Base-by-base conservation (phyloP, 2,329 filamentous ascomycete species). In the Hymenoscyphus occultus region DNA sequence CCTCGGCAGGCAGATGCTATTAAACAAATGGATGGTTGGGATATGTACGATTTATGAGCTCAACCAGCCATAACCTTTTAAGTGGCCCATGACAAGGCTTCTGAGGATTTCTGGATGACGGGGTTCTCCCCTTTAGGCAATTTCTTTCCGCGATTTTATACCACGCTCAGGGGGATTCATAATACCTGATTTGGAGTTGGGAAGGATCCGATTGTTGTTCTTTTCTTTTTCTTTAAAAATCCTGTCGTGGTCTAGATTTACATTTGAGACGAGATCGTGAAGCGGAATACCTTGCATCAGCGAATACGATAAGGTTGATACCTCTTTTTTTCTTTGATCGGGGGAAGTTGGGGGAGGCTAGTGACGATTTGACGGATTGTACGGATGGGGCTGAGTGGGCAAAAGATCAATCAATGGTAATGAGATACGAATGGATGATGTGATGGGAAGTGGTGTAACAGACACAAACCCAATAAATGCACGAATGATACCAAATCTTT, bases 11-110 rank as follows among this genome's bases (percentile, higher is more conserved):
- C 64, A 19, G 61, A 66, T 56, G 63, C 64, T 54, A 64, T 63
- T 59, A 76, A 78, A 63, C 75, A 77, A 68, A 76, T 84, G 66
- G 86, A 90, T 77, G 86, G 86, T 66, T 90, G 87, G 87, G 84
- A 84, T 71, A 81, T 87, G 73, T 90, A 90, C 74, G 86, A 84
- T 73, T 77, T 90, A 64, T 88, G 72, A 59, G 40, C 60, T 60
- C 62, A 56, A 56, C n/a, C 54, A 45, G 31, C 31, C 59, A 57
- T 39, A 35, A 51, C 19, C 58, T 42, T 62, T 54, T 22, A 56
- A 22, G 56, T 40, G 28, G 56, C 28, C 40, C 42, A 40, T 56
- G 60, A 48, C 42, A 39, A 59, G 64, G 67, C 56, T 60, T 56
- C 48, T 64, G 39, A 10, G 19, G 40, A 62, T 35, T 62, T 70